Evolutionary conservation across 208 protist species (phyloP), one percentile per base, ranked within the genome.

Genomic region (Trypanosoma caninum): DNA sequence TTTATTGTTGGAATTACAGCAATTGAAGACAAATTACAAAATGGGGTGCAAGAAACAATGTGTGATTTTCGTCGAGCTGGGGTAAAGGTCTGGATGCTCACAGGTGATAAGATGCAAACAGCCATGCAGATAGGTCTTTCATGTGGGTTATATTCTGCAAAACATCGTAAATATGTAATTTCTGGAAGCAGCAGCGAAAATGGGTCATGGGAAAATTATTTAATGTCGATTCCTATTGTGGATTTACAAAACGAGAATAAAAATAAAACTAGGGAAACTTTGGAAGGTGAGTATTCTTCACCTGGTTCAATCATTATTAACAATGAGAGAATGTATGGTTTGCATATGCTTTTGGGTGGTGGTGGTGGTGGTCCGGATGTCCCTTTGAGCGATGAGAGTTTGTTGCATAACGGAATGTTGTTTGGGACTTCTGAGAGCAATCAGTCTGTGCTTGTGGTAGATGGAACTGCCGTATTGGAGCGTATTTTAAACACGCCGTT

Each of bases 51-150:
- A 16, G 82, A 84, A 52, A 97, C 93, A 18, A 91, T 98, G 14
- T 41, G 62, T 30, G 71, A 72, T 52, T 70, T 97, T 48, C 35
- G 84, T 4, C 9, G 76, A 22, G 95, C 94, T 18, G 81, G 82
- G 42, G 91, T 98, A 16, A 84, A 81, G 42, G 79, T 98, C 23
- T 98, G 95, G 95, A 98, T 98, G 95, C 68, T 99, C 37, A 99
- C 98, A 22, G 98, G 98, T 30, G 98, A 99, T 79, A 99, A 99
- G 78, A 59, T 94, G 47, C 93, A 99, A 67, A 99, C 98, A 14
- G 98, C 98, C 5, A 90, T 98, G 66, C 95, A 99, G 67, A 98
- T 99, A 72, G 96, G 78, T 18, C 69, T 89, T 40, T 76, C 84
- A 0, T 91, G 82, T 53, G 70, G 64, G 13, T 69, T 94, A 10